Evolutionary conservation across 139 green algal species (phyloP).

Genomic region (Chlamydomonas urium): DNA sequence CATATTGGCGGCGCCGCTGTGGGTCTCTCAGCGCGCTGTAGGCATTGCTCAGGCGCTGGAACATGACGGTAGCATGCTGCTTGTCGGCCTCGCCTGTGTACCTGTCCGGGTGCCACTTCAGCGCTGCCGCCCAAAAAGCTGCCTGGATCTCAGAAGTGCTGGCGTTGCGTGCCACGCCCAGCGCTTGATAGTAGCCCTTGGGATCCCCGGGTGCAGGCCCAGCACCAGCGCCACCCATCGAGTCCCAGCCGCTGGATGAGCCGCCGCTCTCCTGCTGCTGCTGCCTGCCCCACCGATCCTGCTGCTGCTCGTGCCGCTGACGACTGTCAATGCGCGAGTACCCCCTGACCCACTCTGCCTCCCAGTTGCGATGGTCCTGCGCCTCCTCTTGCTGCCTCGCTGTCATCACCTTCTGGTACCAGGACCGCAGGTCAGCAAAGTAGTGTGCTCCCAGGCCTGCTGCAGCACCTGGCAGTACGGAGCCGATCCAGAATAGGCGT

Average conservation of each 20-base stretch:
- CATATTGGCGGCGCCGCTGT: not conserved
- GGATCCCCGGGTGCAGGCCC: not conserved
- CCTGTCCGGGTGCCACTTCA: not conserved
- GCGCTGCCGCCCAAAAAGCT: not conserved
- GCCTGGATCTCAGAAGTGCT: constrained; percentile 6
- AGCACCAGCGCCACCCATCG: not conserved
- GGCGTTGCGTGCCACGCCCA: not conserved
- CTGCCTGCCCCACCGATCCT: too few species aligned
- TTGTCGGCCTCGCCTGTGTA: not conserved
- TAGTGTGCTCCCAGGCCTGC: not conserved
- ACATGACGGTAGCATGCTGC: not conserved
- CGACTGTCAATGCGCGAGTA: not conserved
- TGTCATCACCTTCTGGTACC: not conserved
- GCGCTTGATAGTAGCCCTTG: not conserved
- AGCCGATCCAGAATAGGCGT: constrained; percentile 2
- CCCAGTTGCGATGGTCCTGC: not conserved
- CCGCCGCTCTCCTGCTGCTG: too few species aligned
- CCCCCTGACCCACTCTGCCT: not conserved
- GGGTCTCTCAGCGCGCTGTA: not conserved
- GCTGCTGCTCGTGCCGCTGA: not conserved
- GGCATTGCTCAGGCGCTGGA: not conserved
- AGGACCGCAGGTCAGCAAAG: not conserved
- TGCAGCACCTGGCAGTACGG: not conserved
- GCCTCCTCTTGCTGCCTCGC: not conserved
- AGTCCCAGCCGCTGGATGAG: too few species aligned